These are phyloP conservation scores for Beta corolliflora DNA, from an alignment of 179 eudicot species.

Conservation along the genomic window DNA sequence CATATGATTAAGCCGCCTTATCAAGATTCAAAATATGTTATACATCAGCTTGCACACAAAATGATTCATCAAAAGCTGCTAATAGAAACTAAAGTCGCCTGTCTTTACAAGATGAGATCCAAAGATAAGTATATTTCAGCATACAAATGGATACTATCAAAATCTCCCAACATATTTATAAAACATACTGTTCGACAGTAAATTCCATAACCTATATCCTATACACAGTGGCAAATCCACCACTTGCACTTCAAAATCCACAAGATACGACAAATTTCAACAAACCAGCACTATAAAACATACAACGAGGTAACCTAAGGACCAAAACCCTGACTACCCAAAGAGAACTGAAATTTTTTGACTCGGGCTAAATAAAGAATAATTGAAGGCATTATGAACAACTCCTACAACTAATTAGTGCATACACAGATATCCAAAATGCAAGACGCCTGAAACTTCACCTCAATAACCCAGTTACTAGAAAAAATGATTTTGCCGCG, in stretches of 20 bases:
- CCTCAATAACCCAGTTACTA: slow-evolving; percentile 10
- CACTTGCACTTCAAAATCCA: slow-evolving; percentile 24
- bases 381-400: slow-evolving; percentile 29
- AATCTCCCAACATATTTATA: slow-evolving; percentile 7
- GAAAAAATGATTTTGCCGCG: slow-evolving; percentile 30
- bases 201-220: slow-evolving; percentile 30
- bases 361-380: slow-evolving; percentile 37
- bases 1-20: too few species aligned
- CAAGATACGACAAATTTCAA: slow-evolving; percentile 1
- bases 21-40: too few species aligned
- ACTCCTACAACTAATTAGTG: slow-evolving; percentile 19
- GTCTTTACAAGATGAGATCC: too few species aligned
- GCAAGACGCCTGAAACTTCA: slow-evolving; percentile 8
- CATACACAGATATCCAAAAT: neutral
- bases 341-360: neutral
- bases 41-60: too few species aligned
- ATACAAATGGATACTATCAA: slow-evolving; percentile 18
- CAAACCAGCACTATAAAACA: slow-evolving; percentile 18
- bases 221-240: slow-evolving; percentile 36
- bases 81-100: too few species aligned
- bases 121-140: neutral
- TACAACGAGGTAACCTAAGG: slow-evolving; percentile 21
- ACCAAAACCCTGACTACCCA: slow-evolving; percentile 21
- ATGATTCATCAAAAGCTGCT: too few species aligned
- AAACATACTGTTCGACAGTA: slow-evolving; percentile 5